phyloP scores from a whole-genome alignment of 2,329 filamentous ascomycete species.

The Helotiales sp. region DNA sequence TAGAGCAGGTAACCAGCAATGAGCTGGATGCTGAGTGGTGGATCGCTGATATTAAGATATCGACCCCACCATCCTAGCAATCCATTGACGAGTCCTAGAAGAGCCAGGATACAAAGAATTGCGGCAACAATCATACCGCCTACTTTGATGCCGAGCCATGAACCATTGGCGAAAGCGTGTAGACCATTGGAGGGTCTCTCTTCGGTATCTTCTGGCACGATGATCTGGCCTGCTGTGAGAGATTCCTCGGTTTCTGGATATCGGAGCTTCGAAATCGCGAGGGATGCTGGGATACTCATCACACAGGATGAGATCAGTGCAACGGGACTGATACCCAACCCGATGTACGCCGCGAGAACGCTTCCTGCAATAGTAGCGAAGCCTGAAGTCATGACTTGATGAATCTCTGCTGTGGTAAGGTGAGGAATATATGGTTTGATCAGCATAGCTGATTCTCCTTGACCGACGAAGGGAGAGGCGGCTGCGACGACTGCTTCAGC shows the following conservation, averaged over 20 bases:
- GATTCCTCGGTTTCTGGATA: constrained; percentile 88
- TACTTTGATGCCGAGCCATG: constrained; percentile 85
- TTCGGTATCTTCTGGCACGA: constrained; percentile 72
- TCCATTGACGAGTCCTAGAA: constrained; percentile 73
- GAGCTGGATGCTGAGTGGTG: constrained; percentile 71
- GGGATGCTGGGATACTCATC: constrained; percentile 91
- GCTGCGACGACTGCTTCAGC: constrained; percentile 93
- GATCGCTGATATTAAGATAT: constrained; percentile 72
- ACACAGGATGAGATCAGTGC: constrained; percentile 89
- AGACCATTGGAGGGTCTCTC: constrained; percentile 76
- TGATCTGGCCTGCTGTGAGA: constrained; percentile 76
- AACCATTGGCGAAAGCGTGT: constrained; percentile 81
- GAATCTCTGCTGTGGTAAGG: constrained; percentile 83
- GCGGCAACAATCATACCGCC: constrained; percentile 79
- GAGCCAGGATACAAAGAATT: constrained; percentile 79
- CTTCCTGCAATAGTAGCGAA: constrained; percentile 91
- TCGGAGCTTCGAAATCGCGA: constrained; percentile 86
- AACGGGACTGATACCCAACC: constrained; percentile 78
- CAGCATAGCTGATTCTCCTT: constrained; percentile 91
- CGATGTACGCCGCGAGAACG: constrained; percentile 83
- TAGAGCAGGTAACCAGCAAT: constrained; percentile 78
- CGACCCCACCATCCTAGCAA: constrained; percentile 81
- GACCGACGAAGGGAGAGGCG: constrained; percentile 90
- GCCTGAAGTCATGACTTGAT: constrained; percentile 90
- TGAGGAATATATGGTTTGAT: constrained; percentile 84